Evolutionary conservation across 106 monocot species (phyloP), one percentile per base, ranked within the genome.

Genomic region (Platanthera zijinensis): DNA sequence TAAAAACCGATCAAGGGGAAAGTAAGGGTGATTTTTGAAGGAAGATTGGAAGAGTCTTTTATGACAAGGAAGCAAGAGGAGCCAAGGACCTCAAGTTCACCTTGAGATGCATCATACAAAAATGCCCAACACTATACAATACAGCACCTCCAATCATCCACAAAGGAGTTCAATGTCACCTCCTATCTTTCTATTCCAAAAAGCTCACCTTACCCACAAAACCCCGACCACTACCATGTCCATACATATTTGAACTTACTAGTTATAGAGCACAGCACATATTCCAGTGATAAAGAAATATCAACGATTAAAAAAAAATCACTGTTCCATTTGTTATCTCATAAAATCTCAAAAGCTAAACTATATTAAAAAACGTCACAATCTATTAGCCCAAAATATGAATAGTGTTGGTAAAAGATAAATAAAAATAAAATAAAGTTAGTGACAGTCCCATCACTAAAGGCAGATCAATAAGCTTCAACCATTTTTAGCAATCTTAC

Each of bases 401-500:
- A 25, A 66, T 25, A 10, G 28, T 32, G 32, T 66, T 32, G 3
- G 5, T 66, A 66, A 19, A 59, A 5, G 59, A 59, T 32, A 0
- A 30, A 5, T 1, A 30, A 32, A 11, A 66, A 32, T 32, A 30
- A 30, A 10, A 10, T 30, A 32, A 66, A 66, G 11, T 39, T 32
- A 11, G 11, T 66, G 30, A 12, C 9, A 66, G 66, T 30, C 32
- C 8, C 28, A 66, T 32, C 32, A 32, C 25, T 28, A 66, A 66
- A 10, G 32, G 32, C 4, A 66, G 8, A 61, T 21, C 10, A 5
- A 66, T 30, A 30, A 66, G 11, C 25, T 30, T 66, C 18, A 10
- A 39, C 39, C 70, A 46, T 15, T 70, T 51, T 72, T 46, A 72
- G 15, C 18, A 52, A 78, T 68, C 75, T 83, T 54, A 99, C 97